A percentile compares a stretch with the other conserved stretches of the same genome.
Evolutionary conservation across 768 basidiomycete species (phyloP).

Genomic region (Tulasnella sp.): DNA sequence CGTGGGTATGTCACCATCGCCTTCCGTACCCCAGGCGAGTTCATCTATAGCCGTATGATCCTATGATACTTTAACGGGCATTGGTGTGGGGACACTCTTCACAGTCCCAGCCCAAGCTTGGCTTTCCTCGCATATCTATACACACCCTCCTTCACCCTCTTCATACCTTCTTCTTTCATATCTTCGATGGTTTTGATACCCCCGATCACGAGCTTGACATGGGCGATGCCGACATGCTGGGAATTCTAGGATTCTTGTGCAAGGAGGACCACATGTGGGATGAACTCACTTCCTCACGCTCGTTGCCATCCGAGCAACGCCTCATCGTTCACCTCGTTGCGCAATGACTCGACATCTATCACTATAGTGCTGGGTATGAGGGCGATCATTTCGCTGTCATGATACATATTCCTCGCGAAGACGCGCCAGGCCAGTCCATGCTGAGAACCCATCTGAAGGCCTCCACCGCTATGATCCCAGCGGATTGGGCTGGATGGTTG

Average conservation of each 20-base stretch:
- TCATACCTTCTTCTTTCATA: conserved; percentile 38
- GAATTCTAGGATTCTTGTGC: conserved; percentile 86
- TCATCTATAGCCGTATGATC: neutral
- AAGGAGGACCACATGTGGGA: conserved; percentile 97
- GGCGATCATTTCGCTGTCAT: conserved; percentile 92
- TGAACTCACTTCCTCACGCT: conserved; percentile 91
- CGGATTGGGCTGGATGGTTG: conserved; percentile 63
- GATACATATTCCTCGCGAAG: conserved; percentile 72
- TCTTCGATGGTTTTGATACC: conserved; percentile 47
- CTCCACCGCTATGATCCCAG: neutral
- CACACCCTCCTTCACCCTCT: conserved; percentile 36
- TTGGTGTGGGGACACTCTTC: conserved; percentile 3
- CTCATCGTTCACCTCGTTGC: conserved; percentile 92
- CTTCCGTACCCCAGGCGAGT: neutral
- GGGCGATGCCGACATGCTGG: conserved; percentile 90
- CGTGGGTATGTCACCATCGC: conserved; percentile 10
- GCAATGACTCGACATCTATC: conserved; percentile 90
- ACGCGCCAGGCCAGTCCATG: conserved; percentile 9
- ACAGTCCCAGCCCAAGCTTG: conserved; percentile 20
- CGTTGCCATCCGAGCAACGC: conserved; percentile 72
- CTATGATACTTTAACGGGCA: neutral
- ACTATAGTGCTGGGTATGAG: conserved; percentile 86
- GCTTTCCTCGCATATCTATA: conserved; percentile 35
- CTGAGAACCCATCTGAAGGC: neutral
- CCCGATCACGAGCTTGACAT: conserved; percentile 70